phyloP scores from a whole-genome alignment of 108 stramenopile species.

The Epithemia pelagica region DNA sequence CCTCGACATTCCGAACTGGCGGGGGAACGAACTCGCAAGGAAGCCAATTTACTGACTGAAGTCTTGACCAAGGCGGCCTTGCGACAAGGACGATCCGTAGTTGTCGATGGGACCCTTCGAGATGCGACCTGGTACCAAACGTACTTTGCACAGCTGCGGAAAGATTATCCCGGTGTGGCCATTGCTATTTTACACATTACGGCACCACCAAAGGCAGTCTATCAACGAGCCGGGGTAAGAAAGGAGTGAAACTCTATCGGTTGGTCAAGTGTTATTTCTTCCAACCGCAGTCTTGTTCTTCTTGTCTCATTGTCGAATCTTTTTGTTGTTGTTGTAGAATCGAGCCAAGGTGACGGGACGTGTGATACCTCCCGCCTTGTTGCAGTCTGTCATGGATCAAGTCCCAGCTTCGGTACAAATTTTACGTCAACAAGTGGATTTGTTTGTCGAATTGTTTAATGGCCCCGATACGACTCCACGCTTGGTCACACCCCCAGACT shows the following conservation, averaged over 20 bases:
- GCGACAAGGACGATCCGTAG: conserved; percentile 59
- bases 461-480: background rate
- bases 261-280: background rate
- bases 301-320: background rate
- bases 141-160: conserved; percentile 56
- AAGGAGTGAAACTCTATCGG: background rate
- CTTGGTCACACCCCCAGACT: background rate
- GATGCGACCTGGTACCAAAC: conserved; percentile 70
- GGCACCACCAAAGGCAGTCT: conserved; percentile 67
- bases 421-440: background rate
- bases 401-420: background rate
- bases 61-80: conserved; percentile 71
- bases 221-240: conserved; percentile 63
- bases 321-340: background rate
- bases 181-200: conserved; percentile 76
- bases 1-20: background rate
- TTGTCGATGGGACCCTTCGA: conserved; percentile 78
- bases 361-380: background rate
- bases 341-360: background rate
- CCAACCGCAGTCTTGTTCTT: background rate
- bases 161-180: conserved; percentile 54
- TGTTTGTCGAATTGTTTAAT: background rate
- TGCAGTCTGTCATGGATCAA: background rate
- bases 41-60: conserved; percentile 76
- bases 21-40: conserved; percentile 25